Base-by-base conservation (phyloP, 2,329 filamentous ascomycete genomes). In the Scolecobasidium constrictum region DNA sequence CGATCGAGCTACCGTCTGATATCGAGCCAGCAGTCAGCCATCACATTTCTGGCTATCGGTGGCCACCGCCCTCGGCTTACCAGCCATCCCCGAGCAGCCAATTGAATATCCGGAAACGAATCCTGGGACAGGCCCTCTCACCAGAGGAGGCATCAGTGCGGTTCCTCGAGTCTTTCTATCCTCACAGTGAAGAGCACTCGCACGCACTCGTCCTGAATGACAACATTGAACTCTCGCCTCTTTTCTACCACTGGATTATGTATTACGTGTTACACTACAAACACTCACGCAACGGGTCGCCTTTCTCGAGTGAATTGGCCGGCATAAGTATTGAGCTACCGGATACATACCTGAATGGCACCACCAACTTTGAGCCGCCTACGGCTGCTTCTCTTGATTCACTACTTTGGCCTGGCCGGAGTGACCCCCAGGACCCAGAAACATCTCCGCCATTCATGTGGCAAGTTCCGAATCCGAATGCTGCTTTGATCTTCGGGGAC, bases 141-240 rank as follows among this genome's bases (percentile, higher is more conserved):
- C 71, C 83, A 35, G 77, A 83, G 49, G 81, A 88, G 51, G 80
- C 81, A 44, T 79, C 86, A 0, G 68, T 81, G 13, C 78, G 81
- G 18, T 84, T 90, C 46, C 65, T 94, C 4, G 88, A 96, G 63
- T 83, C 85, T 0, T 94, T 94, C 59, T 96, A 87, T 71, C 88
- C 92, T 2, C 64, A 68, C 3, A 68, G 77, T 45, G 68, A 77
- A 4, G 57, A 60, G 2, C 62, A 76, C 41, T 80, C 81, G 7
- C 86, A 95, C 57, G 75, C 94, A 2, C 70, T 98, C n/a, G 64
- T 95, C 2, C 72, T 98, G 4, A 88, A 86, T 4, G 77, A 88
- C 1, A 79, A 94, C 50, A 75, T 73, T 1, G 84, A 96, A 57
- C 63, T 96, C 1, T 83, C 85, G 1, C 78, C 81, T 1, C 73